phyloP scores from a whole-genome alignment of 495 filamentous ascomycete genomes.

The Sabuloglossum arenarium region DNA sequence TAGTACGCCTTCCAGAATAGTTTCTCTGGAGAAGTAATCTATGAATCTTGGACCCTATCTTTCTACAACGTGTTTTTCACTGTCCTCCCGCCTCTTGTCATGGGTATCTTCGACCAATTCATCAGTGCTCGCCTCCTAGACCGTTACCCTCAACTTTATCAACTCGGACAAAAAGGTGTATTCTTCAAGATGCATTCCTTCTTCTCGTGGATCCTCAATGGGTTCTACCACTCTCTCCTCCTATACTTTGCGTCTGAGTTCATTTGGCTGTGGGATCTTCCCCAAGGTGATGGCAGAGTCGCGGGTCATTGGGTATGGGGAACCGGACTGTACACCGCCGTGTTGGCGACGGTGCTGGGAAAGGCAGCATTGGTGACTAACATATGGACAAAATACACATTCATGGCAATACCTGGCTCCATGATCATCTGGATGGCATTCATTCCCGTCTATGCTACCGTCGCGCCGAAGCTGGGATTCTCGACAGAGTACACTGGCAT shows the following conservation, averaged over 20 bases:
- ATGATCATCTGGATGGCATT: constrained; percentile 84
- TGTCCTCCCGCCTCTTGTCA: constrained; percentile 75
- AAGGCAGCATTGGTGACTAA: constrained; percentile 92
- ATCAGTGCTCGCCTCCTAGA: constrained; percentile 92
- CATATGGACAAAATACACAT: constrained; percentile 96
- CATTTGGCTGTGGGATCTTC: constrained; percentile 62
- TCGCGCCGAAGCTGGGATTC: constrained; percentile 64
- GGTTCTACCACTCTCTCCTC: constrained; percentile 87
- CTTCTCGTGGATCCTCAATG: constrained; percentile 77
- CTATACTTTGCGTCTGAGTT: constrained; percentile 68
- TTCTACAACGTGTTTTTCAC: constrained; percentile 99
- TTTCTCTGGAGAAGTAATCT: constrained; percentile 95
- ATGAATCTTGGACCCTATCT: constrained; percentile 96
- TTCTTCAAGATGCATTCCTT: constrained; percentile 91
- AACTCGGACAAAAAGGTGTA: constrained; percentile 70
- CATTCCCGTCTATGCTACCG: constrained; percentile 72
- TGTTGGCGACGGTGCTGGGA: constrained; percentile 75
- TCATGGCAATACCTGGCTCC: constrained; percentile 87
- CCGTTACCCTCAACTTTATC: constrained; percentile 91
- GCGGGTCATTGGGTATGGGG: constrained; percentile 98
- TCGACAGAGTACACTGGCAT: constrained; percentile 74
- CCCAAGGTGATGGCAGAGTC: constrained; percentile 48
- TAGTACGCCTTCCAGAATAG: constrained; percentile 95
- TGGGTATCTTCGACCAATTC: constrained; percentile 97
- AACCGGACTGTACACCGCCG: constrained; percentile 73